phyloP scores from a whole-genome alignment of 2,329 filamentous ascomycete species.

The Drechslerella coelobrocha region DNA sequence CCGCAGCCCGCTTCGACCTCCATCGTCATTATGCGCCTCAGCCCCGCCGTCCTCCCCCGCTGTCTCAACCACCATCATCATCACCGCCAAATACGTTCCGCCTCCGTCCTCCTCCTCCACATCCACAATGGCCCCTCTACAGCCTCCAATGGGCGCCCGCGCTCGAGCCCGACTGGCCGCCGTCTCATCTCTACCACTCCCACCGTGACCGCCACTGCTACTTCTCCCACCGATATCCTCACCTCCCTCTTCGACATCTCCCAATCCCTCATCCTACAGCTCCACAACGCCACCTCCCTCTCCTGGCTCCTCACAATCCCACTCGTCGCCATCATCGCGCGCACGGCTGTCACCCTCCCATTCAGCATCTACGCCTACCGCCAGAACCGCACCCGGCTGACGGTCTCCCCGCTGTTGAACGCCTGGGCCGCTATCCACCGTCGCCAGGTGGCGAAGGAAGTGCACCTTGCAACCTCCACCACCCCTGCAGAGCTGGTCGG shows the following conservation, averaged over 20 bases:
- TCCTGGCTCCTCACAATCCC: conserved; percentile 53
- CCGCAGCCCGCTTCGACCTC: too few relatives aligned
- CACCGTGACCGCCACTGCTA: conserved; percentile 20
- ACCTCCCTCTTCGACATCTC: conserved; percentile 18
- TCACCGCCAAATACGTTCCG: neutral
- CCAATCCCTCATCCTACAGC: conserved; percentile 49
- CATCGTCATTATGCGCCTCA: too few relatives aligned
- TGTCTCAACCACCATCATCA: too few relatives aligned
- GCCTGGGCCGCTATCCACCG: conserved; percentile 48
- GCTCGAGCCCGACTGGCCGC: too few relatives aligned
- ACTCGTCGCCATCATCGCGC: conserved; percentile 51
- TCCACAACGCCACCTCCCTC: conserved; percentile 52
- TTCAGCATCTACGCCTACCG: conserved; percentile 52
- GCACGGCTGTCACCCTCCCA: conserved; percentile 52
- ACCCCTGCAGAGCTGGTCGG: conserved; percentile 15
- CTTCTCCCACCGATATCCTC: conserved; percentile 29
- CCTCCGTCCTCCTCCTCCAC: neutral
- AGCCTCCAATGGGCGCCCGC: too few relatives aligned
- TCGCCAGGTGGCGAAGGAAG: conserved; percentile 20
- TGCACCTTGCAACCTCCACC: neutral
- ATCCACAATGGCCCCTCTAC: neutral
- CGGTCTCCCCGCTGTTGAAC: conserved; percentile 49
- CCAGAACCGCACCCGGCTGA: conserved; percentile 45
- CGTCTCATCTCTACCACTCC: neutral
- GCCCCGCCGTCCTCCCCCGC: too few relatives aligned